These are phyloP conservation scores for Populus ilicifolia DNA, from an alignment of 345 rosid species.

Conservation along the genomic window DNA sequence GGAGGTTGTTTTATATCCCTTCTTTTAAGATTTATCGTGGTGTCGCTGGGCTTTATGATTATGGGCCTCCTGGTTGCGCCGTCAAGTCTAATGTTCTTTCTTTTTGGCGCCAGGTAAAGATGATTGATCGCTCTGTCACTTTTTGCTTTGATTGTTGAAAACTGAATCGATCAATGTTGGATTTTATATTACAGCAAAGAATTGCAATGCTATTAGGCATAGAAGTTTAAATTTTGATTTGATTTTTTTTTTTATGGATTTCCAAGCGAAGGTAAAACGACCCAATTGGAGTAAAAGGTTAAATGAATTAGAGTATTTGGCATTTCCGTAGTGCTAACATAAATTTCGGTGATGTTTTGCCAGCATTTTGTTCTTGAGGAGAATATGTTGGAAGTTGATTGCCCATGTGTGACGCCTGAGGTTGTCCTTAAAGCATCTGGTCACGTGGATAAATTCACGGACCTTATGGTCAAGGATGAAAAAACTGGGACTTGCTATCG, in stretches of 20 bases:
- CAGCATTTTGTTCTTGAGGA: conserved; percentile 94
- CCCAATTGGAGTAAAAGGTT: background rate
- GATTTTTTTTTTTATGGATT: background rate
- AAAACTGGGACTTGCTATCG: conserved; percentile 78
- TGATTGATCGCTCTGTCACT: background rate
- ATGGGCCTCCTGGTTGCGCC: conserved; percentile 89
- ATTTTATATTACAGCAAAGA: background rate
- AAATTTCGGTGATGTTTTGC: background rate
- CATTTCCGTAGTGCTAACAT: background rate
- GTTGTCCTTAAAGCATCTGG: conserved; percentile 92
- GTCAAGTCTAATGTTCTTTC: conserved; percentile 79
- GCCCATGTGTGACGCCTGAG: conserved; percentile 97
- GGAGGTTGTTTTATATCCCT: conserved; percentile 74
- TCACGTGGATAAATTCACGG: conserved; percentile 94
- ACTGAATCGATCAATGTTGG: background rate
- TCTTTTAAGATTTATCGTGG: conserved; percentile 90
- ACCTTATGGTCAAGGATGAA: conserved; percentile 95
- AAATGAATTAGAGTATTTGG: background rate
- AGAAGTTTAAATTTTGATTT: background rate
- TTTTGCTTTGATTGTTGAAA: background rate
- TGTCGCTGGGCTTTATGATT: conserved; percentile 90
- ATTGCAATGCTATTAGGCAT: background rate
- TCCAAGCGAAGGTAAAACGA: background rate
- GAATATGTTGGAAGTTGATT: conserved; percentile 90
- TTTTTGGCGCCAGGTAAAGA: conserved; percentile 86